Evolutionary conservation across 306 rosid genomes (phyloP).

Genomic region (Cajanus cajan): DNA sequence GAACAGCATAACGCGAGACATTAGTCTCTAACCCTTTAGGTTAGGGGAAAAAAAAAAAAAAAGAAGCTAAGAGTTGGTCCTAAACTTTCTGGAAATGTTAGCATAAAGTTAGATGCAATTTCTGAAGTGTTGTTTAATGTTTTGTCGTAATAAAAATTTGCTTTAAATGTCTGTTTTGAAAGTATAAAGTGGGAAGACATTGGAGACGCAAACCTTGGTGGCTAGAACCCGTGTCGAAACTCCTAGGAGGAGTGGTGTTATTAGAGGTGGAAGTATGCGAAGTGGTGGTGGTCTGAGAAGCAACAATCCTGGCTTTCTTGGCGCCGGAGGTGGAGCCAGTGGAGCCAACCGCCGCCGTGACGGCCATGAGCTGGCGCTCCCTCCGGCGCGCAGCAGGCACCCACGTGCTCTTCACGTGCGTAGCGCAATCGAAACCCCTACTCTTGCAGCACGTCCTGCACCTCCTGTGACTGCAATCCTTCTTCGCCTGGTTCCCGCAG

Average conservation of each 20-base stretch:
- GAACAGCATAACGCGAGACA: too few species aligned
- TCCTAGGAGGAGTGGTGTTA: slow-evolving; percentile 69
- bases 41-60: too few species aligned
- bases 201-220: slow-evolving; percentile 63
- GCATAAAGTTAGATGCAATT: too few species aligned
- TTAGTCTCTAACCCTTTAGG: too few species aligned
- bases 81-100: too few species aligned
- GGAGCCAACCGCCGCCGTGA: slow-evolving; percentile 48
- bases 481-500: slow-evolving; percentile 96
- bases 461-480: slow-evolving; percentile 73
- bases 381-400: slow-evolving; percentile 84
- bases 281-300: slow-evolving; percentile 68
- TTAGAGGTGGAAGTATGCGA: slow-evolving; percentile 93
- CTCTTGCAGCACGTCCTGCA: slow-evolving; percentile 96
- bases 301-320: slow-evolving; percentile 70
- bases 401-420: slow-evolving; percentile 98
- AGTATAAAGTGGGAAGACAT: not conserved
- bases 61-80: too few species aligned
- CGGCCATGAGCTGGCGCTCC: slow-evolving; percentile 63
- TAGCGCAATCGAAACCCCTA: slow-evolving; percentile 79
- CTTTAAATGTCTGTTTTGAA: too few species aligned
- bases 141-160: too few species aligned
- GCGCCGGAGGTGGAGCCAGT: slow-evolving; percentile 68
- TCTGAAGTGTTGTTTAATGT: too few species aligned
- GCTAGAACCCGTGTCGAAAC: slow-evolving; percentile 87